Conservation (phyloP, 106 monocot genomes). For the Apostasia shenzhenica region DNA sequence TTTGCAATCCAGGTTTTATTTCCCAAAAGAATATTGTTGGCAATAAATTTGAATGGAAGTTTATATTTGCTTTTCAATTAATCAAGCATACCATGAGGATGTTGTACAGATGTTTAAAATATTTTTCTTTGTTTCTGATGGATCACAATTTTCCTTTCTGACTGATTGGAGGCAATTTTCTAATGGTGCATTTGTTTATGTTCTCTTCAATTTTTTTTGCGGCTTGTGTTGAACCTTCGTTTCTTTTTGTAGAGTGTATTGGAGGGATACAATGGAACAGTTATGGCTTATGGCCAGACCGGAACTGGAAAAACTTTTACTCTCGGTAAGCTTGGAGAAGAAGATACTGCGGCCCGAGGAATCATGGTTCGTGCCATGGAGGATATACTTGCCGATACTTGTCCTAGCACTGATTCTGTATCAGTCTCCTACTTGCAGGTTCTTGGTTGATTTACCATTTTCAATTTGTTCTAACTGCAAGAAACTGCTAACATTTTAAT, state of each 20-base stretch:
- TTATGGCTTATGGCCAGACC: slow-evolving; percentile 99
- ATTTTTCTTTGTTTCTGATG: too few species aligned
- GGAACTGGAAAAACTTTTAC: slow-evolving; percentile 99
- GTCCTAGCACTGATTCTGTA: slow-evolving; percentile 64
- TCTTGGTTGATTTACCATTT: not conserved
- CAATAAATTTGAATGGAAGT: too few species aligned
- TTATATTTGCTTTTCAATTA: too few species aligned
- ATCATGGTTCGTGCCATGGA: slow-evolving; percentile 99
- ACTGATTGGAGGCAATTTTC: not conserved
- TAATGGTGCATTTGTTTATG: slow-evolving; percentile 1
- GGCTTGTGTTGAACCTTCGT: not conserved
- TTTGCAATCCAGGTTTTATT: too few species aligned
- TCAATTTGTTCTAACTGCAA: too few species aligned
- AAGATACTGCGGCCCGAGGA: slow-evolving; percentile 82
- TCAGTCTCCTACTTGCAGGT: slow-evolving; percentile 97
- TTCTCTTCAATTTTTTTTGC: not conserved
- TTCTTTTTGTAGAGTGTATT: slow-evolving; percentile 83
- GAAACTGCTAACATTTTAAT: too few species aligned
- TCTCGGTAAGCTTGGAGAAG: slow-evolving; percentile 91
- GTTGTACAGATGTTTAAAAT: too few species aligned
- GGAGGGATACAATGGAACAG: slow-evolving; percentile 96
- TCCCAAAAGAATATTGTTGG: too few species aligned
- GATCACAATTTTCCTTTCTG: too few species aligned
- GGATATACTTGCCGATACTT: slow-evolving; percentile 81
- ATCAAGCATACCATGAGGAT: too few species aligned